Conservation (phyloP, 208 protist species). For the Wallacemonas sp. region DNA sequence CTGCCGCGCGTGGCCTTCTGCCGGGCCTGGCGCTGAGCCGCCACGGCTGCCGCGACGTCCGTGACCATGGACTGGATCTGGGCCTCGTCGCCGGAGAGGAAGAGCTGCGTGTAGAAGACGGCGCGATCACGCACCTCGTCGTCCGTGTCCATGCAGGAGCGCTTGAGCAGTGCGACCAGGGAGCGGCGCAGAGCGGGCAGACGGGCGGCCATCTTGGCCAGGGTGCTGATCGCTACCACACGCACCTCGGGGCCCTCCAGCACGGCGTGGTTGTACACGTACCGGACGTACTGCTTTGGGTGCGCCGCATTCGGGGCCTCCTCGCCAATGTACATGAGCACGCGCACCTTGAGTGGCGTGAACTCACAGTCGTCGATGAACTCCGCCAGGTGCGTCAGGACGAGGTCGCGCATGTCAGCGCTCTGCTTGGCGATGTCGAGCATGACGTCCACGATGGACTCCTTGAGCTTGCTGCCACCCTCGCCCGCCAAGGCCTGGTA, state of each 20-base stretch:
- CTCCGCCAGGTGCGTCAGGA: slow-evolving; percentile 96
- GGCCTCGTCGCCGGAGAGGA: slow-evolving; percentile 76
- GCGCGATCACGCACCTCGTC: slow-evolving; percentile 99
- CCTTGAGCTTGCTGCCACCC: slow-evolving; percentile 94
- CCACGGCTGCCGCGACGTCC: slow-evolving; percentile 69
- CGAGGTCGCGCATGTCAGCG: slow-evolving; percentile 88
- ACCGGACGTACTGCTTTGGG: slow-evolving; percentile 92
- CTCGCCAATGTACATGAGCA: slow-evolving; percentile 96
- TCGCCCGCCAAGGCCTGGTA: slow-evolving; percentile 83
- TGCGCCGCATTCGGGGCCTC: slow-evolving; percentile 90
- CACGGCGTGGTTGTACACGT: slow-evolving; percentile 98
- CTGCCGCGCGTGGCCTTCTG: slow-evolving; percentile 2
- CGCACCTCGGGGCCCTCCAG: slow-evolving; percentile 94
- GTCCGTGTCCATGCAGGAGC: slow-evolving; percentile 94
- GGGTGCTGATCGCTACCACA: slow-evolving; percentile 94
- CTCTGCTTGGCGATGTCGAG: slow-evolving; percentile 91
- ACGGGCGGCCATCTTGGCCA: slow-evolving; percentile 97
- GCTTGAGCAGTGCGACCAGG: slow-evolving; percentile 92
- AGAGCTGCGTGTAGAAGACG: slow-evolving; percentile 89
- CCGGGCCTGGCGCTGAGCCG: slow-evolving; percentile 28
- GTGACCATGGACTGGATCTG: slow-evolving; percentile 63
- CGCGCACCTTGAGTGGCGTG: slow-evolving; percentile 92
- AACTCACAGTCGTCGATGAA: slow-evolving; percentile 99
- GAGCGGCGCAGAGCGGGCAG: slow-evolving; percentile 84
- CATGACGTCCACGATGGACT: slow-evolving; percentile 96